Conservation (phyloP, 768 basidiomycete species). For the Amanita phalloides region DNA sequence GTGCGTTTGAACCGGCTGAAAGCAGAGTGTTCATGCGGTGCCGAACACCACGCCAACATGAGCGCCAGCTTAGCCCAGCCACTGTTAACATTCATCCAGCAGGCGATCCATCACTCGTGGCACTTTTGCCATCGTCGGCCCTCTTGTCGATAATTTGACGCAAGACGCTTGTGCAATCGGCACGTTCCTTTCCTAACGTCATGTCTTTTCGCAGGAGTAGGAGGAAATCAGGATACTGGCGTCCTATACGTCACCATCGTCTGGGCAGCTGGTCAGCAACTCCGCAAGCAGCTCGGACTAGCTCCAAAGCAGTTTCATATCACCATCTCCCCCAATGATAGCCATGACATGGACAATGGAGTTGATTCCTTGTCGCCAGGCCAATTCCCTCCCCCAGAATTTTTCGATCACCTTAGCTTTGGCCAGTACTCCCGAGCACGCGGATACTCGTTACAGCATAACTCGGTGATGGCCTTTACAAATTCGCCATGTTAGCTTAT, state of each 20-base stretch:
- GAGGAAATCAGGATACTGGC: slow-evolving; percentile 19
- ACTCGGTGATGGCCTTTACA: slow-evolving; percentile 20
- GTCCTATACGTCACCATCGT: slow-evolving; percentile 41
- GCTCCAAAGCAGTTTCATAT: slow-evolving; percentile 47
- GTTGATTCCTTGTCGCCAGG: slow-evolving; percentile 30
- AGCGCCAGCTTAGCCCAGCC: too few species aligned
- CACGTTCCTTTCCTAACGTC: background rate
- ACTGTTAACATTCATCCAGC: too few species aligned
- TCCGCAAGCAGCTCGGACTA: slow-evolving; percentile 37
- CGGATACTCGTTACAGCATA: slow-evolving; percentile 20
- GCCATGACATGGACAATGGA: slow-evolving; percentile 37
- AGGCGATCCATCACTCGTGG: background rate
- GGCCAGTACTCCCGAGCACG: slow-evolving; percentile 24
- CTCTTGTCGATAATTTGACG: background rate
- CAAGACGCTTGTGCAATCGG: background rate
- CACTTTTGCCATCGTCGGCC: background rate
- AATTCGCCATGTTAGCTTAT: slow-evolving; percentile 47
- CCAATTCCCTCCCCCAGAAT: slow-evolving; percentile 18
- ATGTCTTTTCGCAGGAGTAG: slow-evolving; percentile 30
- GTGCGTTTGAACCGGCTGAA: slow-evolving; percentile 39
- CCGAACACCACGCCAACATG: too few species aligned
- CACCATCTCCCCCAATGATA: slow-evolving; percentile 30
- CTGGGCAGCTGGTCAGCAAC: slow-evolving; percentile 41
- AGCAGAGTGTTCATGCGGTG: slow-evolving; percentile 15
- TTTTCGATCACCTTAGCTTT: slow-evolving; percentile 33